Evolutionary conservation across 1,284 basidiomycete species (phyloP), one percentile per base, ranked within the genome.

Genomic region (Papiliotrema terrestris): DNA sequence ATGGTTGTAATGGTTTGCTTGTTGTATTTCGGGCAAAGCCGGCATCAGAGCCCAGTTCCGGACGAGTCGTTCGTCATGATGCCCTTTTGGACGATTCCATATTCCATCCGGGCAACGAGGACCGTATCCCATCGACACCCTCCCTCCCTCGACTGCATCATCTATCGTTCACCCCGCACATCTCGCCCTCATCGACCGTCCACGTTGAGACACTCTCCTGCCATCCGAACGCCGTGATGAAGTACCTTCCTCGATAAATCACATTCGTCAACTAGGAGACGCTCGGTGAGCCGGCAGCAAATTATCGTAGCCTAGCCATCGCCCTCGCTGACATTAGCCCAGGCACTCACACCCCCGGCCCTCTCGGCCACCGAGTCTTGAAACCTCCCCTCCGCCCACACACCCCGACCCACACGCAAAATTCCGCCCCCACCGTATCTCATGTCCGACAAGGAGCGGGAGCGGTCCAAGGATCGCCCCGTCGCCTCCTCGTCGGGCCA

Each of bases 351-450:
- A 5, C 5, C 6, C 39, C 15, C 39, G 39, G 39, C 35, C 59
- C 67, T 23, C 68, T 62, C 9, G 63, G 66, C 2, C 60, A 65
- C 3, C 54, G 67, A 32, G 8, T 17, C 5, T 19, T 56, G 63
- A 8, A 58, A 67, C 8, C 63, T 68, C 5, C 60, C 62, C 5
- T 25, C 14, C 35, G 43, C 15, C 45, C 46, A n/a, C 20, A 25
- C 20, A 20, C 26, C 43, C 29, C 29, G 23, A 17, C 20, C 13
- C 8, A 13, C 8, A 14, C 8, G 17, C 37, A 50, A 43, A 19
- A 51, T 57, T 15, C 49, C 55, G 17, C 53, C 42, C 42, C 53
- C 57, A 22, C 48, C 45, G 15, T 55, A 38, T 59, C 50, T 49
- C 51, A 65, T 65, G 62, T 23, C 59, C 36, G 29, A 32, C 29